Evolutionary conservation across 1,139 yeast species (phyloP).

Genomic region (Spencermartinsiella ligniputridi): DNA sequence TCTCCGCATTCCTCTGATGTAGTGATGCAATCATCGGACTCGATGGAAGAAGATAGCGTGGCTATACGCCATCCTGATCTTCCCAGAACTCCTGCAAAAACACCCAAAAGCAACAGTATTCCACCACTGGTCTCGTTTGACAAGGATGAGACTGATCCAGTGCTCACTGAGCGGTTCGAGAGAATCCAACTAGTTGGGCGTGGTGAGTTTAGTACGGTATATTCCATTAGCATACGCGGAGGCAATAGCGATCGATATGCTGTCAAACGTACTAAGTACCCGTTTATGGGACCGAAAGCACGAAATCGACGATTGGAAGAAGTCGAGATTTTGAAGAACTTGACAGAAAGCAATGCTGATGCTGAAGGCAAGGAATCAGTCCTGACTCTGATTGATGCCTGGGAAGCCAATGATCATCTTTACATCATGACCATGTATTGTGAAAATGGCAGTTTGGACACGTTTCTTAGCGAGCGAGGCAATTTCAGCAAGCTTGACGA

Average conservation of each 20-base stretch:
- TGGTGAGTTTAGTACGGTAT: conserved; percentile 89
- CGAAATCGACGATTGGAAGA: conserved; percentile 52
- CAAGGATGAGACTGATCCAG: conserved; percentile 14
- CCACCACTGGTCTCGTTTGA: conserved; percentile 7
- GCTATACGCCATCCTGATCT: not conserved
- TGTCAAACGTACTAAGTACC: conserved; percentile 72
- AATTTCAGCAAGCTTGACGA: conserved; percentile 77
- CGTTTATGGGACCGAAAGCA: conserved; percentile 48
- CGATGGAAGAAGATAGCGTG: conserved; percentile 3
- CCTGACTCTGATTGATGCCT: conserved; percentile 74
- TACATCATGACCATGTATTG: conserved; percentile 95
- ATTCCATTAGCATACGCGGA: conserved; percentile 55
- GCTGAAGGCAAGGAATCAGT: conserved; percentile 49
- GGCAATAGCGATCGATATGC: conserved; percentile 47
- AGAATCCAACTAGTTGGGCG: conserved; percentile 68
- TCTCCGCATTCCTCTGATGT: conserved; percentile 26
- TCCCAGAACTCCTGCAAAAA: conserved; percentile 29
- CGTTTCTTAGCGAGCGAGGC: conserved; percentile 75
- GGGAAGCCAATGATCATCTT: conserved; percentile 72
- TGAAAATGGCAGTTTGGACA: conserved; percentile 87
- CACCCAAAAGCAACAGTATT: conserved; percentile 22
- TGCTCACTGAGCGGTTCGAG: conserved; percentile 50
- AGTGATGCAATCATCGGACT: conserved; percentile 11
- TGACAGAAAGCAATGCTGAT: conserved; percentile 29
- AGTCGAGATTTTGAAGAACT: conserved; percentile 46